Evolutionary conservation across 1,284 basidiomycete genomes (phyloP), one percentile per base, ranked within the genome.

Genomic region (Inonotus obliquus): DNA sequence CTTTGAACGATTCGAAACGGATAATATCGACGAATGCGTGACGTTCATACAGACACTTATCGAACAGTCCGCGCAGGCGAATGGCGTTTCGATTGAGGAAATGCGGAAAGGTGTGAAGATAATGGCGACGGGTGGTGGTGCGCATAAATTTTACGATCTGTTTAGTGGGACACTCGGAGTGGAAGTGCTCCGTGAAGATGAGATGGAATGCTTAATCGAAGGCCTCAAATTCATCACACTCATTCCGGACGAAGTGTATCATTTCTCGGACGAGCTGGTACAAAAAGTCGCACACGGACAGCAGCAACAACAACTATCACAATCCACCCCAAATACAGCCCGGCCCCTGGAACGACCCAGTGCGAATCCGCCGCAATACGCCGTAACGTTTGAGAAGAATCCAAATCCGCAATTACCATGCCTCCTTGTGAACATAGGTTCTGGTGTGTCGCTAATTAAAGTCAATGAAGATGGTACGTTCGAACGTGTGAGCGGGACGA

Each of bases 161-260:
- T 91, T 99, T 72, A 80, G 81, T 63, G 76, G 77, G 23, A 86
- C 86, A 65, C 79, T 98, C 3, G 88, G 83, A 27, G 92, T 98
- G 59, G 92, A 95, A 72, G 91, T 99, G 47, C 78, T 81, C 63
- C 78, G 89, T 61, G 96, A 98, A 75, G 97, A 99, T 73, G 97
- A 99, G 80, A 99, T 99, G 97, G 94, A 93, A 76, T 98, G 96
- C 71, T 77, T 99, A 69, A 99, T 99, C 67, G 91, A 96, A 66
- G 97, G 97, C 17, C 81, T 99, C 70, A 94, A 95, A 74, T 99
- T 99, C 76, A 92, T 98, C 74, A 91, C 92, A 32, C 86, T 94
- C 71, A 97, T 99, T 63, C 96, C 96, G 35, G 90, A 97, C 75
- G 97, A 99, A 75, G 96, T 96, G 37, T 99, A 98, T 76, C 98